phyloP scores from a whole-genome alignment of 2,329 filamentous ascomycete species.

The Clonostachys rhizophaga region DNA sequence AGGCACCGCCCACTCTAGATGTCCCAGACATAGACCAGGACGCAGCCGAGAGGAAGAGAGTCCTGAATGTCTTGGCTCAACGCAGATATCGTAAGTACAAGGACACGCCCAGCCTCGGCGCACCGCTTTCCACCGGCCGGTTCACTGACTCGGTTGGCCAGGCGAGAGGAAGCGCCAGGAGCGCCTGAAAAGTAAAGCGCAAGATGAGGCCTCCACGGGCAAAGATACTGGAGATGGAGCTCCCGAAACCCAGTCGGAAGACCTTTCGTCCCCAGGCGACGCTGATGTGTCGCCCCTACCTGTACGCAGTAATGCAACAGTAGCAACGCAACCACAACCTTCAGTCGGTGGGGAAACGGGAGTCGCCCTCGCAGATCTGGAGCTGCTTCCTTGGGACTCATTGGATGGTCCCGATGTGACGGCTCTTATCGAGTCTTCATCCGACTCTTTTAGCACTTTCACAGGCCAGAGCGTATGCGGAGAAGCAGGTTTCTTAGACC shows the following conservation, averaged over 20 bases:
- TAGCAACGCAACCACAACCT: too few relatives aligned
- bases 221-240: too few relatives aligned
- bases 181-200: constrained; percentile 11
- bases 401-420: too few relatives aligned
- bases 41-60: constrained; percentile 45
- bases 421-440: too few relatives aligned
- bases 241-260: too few relatives aligned
- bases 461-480: too few relatives aligned
- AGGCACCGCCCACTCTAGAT: constrained; percentile 29
- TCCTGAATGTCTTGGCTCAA: constrained; percentile 49
- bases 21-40: constrained; percentile 45
- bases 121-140: neutral
- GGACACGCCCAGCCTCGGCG: neutral
- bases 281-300: too few relatives aligned
- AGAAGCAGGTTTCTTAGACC: too few relatives aligned
- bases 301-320: too few relatives aligned
- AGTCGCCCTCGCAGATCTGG: constrained; percentile 12
- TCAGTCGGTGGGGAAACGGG: neutral
- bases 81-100: constrained; percentile 39
- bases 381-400: constrained; percentile 12
- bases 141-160: constrained; percentile 2
- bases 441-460: too few relatives aligned
- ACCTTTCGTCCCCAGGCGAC: too few relatives aligned
- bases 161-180: constrained; percentile 24
- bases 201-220: neutral